Evolutionary conservation across 495 filamentous ascomycete species (phyloP), one percentile per base, ranked within the genome.

Genomic region (Penicillium atrosanguineum): DNA sequence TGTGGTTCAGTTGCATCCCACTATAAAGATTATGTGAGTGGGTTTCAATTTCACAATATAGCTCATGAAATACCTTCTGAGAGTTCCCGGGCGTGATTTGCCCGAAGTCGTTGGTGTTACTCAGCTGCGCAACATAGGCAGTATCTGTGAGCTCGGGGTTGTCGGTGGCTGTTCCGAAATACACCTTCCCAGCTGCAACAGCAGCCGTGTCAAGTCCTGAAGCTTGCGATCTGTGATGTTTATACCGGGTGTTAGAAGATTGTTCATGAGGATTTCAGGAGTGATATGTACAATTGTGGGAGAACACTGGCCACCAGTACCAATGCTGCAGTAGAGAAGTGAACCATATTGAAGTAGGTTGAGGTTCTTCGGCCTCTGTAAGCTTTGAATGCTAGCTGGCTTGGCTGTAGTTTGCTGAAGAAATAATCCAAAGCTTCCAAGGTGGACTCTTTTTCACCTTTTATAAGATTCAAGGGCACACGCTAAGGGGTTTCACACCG

Each of bases 111-210:
- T 64, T 64, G 31, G 68, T 77, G 63, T 83, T 74, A 56, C 61
- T 73, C 34, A 78, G 59, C 21, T 68, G 61, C 7, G 63, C 55
- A 14, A 72, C 49, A 55, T 87, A 88, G 14, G 63, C 38, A 9
- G 70, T 50, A 64, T 87, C 80, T 18, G 61, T 75, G 48, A 80
- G 63, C 59, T 78, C 77, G 7, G 62, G 56, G 51, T 86, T 84
- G 47, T 83, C 72, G 19, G 82, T 83, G 0, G 79, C 80, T 9
- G 79, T 78, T 40, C 84, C 84, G 50, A 87, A 85, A 67, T 85
- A 87, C 15, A 68, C 34, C 47, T 78, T 71, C 50, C 81, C 77
- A 26, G 74, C 75, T 3, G 72, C 70, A 23, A 78, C 70, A 39
- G 79, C 79, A 44, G 83, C 79, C 16, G 76, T 68, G 49, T 86